phyloP scores from a whole-genome alignment of 805 yeast genomes.

The Lachancea nothofagi region DNA sequence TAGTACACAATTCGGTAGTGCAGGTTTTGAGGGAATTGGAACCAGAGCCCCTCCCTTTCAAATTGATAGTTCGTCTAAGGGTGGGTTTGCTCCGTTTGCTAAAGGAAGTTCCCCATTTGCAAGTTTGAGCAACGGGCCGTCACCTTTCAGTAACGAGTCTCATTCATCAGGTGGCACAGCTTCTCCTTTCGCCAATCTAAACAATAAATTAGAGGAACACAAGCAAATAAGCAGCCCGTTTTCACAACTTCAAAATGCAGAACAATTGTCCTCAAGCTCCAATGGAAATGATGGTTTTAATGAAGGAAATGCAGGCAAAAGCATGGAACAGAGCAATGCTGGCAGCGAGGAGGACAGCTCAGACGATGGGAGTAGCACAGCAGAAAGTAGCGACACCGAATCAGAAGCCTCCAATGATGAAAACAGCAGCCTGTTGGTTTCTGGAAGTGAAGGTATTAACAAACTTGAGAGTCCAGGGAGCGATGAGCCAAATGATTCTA shows the following conservation, averaged over 20 bases:
- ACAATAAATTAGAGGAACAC: background rate
- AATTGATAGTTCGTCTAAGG: background rate
- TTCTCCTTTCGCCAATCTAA: background rate
- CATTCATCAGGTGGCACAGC: background rate
- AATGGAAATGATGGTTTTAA: background rate
- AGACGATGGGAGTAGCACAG: background rate
- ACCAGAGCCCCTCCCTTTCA: background rate
- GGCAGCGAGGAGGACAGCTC: background rate
- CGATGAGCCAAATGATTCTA: too few relatives aligned
- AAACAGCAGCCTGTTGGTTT: too few relatives aligned
- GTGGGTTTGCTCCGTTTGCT: constrained; percentile 6
- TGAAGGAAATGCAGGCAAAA: background rate
- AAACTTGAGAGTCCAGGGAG: too few relatives aligned
- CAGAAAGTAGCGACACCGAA: background rate
- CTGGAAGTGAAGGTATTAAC: too few relatives aligned
- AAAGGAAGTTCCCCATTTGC: constrained; percentile 3
- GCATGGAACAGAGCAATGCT: background rate
- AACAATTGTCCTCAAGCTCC: background rate
- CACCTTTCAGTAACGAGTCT: background rate
- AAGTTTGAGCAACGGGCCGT: background rate
- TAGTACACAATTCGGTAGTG: background rate
- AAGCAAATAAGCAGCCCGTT: constrained; percentile 1
- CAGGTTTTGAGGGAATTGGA: background rate
- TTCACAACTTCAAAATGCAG: background rate
- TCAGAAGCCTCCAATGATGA: background rate